These are phyloP conservation scores for Pythium rishiriense DNA, from an alignment of 352 stramenopile species.

Conservation along the genomic window DNA sequence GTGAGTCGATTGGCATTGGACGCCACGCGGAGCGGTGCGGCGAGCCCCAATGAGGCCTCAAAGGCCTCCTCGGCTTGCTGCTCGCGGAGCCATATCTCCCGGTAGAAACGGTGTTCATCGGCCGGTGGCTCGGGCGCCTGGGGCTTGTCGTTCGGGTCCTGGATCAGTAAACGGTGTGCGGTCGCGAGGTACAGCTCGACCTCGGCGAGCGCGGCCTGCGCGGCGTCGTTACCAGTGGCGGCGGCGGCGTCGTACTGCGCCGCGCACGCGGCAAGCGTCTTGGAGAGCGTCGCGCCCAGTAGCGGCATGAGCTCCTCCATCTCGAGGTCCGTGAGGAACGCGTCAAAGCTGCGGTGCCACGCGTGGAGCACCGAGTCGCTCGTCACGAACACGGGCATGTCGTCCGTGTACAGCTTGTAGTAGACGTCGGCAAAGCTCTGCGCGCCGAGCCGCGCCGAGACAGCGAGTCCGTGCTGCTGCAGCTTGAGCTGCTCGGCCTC, in stretches of 20 bases:
- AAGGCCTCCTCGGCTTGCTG: not conserved
- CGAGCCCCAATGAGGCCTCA: not conserved
- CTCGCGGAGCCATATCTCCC: not conserved
- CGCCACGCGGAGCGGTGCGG: not conserved
- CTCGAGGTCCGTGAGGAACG: slow-evolving; percentile 23
- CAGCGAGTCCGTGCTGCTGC: slow-evolving; percentile 12
- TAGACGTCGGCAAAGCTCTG: slow-evolving; percentile 27
- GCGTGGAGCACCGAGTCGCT: slow-evolving; percentile 1
- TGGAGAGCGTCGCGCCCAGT: not conserved
- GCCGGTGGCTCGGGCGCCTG: too few species aligned
- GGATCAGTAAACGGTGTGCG: not conserved
- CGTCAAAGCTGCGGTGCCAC: slow-evolving; percentile 32
- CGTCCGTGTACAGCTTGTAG: slow-evolving; percentile 28
- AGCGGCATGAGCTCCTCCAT: slow-evolving; percentile 11
- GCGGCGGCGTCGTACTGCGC: not conserved
- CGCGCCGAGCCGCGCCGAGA: slow-evolving; percentile 12
- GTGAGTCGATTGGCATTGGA: not conserved
- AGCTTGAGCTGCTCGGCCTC: slow-evolving; percentile 8
- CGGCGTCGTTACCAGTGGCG: not conserved
- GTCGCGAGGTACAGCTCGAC: not conserved
- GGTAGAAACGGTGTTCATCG: not conserved
- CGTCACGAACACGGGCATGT: slow-evolving; percentile 30
- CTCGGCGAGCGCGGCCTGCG: not conserved
- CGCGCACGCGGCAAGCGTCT: not conserved
- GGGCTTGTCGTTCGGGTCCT: not conserved